Conservation (phyloP, 495 filamentous ascomycete genomes). For the Lindgomyces ingoldianus region DNA sequence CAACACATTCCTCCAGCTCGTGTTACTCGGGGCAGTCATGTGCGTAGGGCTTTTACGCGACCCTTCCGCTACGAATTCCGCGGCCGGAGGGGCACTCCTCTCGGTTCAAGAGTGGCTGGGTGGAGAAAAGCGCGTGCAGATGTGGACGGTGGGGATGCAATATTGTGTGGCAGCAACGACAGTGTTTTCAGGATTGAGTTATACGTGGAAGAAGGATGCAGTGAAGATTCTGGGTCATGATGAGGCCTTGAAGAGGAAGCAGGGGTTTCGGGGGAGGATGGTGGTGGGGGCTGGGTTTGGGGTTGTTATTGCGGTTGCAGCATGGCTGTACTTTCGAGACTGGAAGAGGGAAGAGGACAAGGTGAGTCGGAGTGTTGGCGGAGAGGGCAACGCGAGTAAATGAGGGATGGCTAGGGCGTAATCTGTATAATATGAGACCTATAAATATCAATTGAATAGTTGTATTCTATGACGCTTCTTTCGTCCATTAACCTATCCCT, state of each 20-base stretch:
- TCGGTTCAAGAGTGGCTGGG: conserved; percentile 15
- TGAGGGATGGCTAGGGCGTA: not conserved
- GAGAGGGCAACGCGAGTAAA: not conserved
- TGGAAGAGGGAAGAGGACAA: conserved; percentile 7
- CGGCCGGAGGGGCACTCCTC: conserved; percentile 5
- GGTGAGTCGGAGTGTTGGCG: not conserved
- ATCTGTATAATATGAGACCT: too few relatives aligned
- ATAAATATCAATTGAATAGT: too few relatives aligned
- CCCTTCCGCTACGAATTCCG: conserved; percentile 17
- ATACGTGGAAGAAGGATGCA: conserved; percentile 42
- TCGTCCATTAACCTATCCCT: too few relatives aligned
- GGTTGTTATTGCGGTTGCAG: conserved; percentile 37
- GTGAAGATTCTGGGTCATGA: conserved; percentile 46
- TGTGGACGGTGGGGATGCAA: conserved; percentile 37
- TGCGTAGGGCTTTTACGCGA: conserved; percentile 29
- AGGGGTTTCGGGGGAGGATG: conserved; percentile 44
- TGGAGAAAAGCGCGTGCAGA: conserved; percentile 29
- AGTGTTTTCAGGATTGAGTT: conserved; percentile 46
- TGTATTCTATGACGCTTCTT: too few relatives aligned
- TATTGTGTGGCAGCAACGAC: conserved; percentile 46
- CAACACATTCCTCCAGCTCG: conserved; percentile 50
- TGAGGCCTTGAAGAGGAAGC: conserved; percentile 46
- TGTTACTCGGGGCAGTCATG: conserved; percentile 45
- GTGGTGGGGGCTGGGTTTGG: conserved; percentile 45
- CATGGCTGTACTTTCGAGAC: conserved; percentile 32